These are phyloP conservation scores for Auricularia heimuer DNA, from an alignment of 768 basidiomycete species.

Conservation along the genomic window DNA sequence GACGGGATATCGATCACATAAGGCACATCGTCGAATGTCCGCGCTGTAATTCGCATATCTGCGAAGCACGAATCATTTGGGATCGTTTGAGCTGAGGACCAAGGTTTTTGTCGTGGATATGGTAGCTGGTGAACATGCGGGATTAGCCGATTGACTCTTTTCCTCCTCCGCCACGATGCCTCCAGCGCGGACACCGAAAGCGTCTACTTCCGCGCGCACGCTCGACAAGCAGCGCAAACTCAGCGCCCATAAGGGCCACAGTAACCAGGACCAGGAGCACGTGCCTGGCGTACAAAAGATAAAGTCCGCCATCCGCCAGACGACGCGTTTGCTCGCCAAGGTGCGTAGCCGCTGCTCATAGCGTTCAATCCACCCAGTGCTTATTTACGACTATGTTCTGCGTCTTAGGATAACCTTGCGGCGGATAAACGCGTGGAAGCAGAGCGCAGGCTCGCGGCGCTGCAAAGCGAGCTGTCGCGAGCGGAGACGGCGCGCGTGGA, in stretches of 20 bases:
- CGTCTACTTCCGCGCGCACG: background rate
- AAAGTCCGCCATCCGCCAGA: conserved; percentile 77
- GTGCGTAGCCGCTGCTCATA: conserved; percentile 27
- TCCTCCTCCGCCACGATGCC: background rate
- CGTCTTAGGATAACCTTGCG: conserved; percentile 59
- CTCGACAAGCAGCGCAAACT: background rate
- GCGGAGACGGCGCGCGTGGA: conserved; percentile 60
- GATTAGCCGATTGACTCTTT: background rate
- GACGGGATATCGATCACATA: too few species aligned
- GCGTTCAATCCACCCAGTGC: too few species aligned
- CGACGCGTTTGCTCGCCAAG: conserved; percentile 72
- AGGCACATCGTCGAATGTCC: too few species aligned
- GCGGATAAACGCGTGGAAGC: conserved; percentile 76
- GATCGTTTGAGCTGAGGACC: too few species aligned
- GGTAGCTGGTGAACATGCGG: too few species aligned
- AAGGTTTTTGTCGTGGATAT: too few species aligned
- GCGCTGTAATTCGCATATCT: too few species aligned
- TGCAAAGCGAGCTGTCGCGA: conserved; percentile 61
- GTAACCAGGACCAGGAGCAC: background rate
- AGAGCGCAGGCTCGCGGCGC: conserved; percentile 63
- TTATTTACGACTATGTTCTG: too few species aligned
- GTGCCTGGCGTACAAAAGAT: conserved; percentile 74
- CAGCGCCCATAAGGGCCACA: background rate
- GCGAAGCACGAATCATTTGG: too few species aligned
- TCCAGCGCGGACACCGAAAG: background rate